These are phyloP conservation scores for Babesia ovata DNA, from an alignment of 169 alveolate genomes.

Conservation along the genomic window DNA sequence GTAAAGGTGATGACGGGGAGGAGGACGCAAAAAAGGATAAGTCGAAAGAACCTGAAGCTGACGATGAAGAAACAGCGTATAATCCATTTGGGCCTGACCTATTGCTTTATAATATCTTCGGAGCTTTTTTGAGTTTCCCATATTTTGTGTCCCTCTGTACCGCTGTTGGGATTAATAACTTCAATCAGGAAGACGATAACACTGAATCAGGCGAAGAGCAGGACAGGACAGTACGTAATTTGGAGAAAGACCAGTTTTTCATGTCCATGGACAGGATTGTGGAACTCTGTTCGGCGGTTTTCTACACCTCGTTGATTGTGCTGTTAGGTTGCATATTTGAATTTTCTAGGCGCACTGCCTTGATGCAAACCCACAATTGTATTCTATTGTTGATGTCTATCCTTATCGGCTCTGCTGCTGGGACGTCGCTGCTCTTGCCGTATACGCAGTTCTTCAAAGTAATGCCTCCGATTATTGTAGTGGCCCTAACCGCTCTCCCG, in stretches of 20 bases:
- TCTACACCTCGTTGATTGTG: slow-evolving; percentile 17
- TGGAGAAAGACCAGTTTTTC: slow-evolving; percentile 23
- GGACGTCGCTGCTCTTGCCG: slow-evolving; percentile 9
- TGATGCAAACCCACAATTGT: background rate
- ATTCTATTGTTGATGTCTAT: slow-evolving; percentile 4
- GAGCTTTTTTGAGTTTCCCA: slow-evolving; percentile 27
- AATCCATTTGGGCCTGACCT: slow-evolving; percentile 27
- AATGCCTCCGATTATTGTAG: slow-evolving; percentile 16
- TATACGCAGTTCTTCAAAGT: slow-evolving; percentile 3
- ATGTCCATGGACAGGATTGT: slow-evolving; percentile 12
- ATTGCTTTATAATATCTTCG: slow-evolving; percentile 12
- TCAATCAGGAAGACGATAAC: background rate
- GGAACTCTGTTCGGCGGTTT: slow-evolving; percentile 19
- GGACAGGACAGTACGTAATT: background rate
- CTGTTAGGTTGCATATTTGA: slow-evolving; percentile 23
- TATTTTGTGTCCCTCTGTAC: slow-evolving; percentile 14
- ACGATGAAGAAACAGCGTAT: slow-evolving; percentile 12
- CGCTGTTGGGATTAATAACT: slow-evolving; percentile 18
- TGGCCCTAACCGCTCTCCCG: slow-evolving; percentile 14
- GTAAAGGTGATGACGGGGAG: background rate
- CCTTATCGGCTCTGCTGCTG: background rate
- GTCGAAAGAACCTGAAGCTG: background rate
- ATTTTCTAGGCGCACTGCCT: background rate
- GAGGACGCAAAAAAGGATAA: background rate
- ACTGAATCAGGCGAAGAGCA: background rate